Percentiles rank a stretch among this genome's conserved stretches.
Conservation (phyloP, 2,329 filamentous ascomycete species). For the Ceratocystis diversiconidia region DNA sequence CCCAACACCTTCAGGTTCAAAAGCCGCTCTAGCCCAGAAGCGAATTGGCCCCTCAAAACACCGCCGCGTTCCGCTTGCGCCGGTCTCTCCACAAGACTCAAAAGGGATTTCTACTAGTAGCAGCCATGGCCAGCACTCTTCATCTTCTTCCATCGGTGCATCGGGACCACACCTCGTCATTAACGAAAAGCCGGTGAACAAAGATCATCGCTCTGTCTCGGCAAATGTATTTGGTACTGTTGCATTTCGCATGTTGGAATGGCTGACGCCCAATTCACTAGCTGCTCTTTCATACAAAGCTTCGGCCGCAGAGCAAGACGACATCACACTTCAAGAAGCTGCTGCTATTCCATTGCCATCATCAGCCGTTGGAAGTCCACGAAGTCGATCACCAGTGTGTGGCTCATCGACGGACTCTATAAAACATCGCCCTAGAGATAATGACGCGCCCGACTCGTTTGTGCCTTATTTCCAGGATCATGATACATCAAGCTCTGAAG, state of each 20-base stretch:
- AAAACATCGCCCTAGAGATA: neutral
- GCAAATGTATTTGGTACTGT: constrained; percentile 51
- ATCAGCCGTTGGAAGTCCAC: constrained; percentile 10
- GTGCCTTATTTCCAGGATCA: neutral
- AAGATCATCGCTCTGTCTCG: constrained; percentile 46
- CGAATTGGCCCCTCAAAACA: constrained; percentile 10
- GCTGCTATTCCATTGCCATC: constrained; percentile 14
- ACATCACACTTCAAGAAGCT: constrained; percentile 14
- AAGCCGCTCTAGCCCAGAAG: constrained; percentile 8
- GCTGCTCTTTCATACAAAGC: constrained; percentile 11
- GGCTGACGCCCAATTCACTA: constrained; percentile 41
- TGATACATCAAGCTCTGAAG: neutral
- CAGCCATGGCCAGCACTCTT: neutral
- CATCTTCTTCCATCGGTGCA: neutral
- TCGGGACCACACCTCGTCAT: constrained; percentile 21
- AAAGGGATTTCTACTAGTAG: neutral
- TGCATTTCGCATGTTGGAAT: constrained; percentile 56
- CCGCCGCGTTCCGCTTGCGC: neutral
- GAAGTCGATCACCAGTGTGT: constrained; percentile 6
- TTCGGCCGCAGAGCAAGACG: constrained; percentile 16
- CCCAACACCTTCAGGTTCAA: neutral
- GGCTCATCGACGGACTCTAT: neutral
- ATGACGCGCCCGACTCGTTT: neutral
- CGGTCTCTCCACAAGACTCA: neutral
- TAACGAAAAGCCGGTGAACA: constrained; percentile 34